Evolutionary conservation across 2,329 filamentous ascomycete species (phyloP), one percentile per base, ranked within the genome.

Genomic region (Metarhizium album): DNA sequence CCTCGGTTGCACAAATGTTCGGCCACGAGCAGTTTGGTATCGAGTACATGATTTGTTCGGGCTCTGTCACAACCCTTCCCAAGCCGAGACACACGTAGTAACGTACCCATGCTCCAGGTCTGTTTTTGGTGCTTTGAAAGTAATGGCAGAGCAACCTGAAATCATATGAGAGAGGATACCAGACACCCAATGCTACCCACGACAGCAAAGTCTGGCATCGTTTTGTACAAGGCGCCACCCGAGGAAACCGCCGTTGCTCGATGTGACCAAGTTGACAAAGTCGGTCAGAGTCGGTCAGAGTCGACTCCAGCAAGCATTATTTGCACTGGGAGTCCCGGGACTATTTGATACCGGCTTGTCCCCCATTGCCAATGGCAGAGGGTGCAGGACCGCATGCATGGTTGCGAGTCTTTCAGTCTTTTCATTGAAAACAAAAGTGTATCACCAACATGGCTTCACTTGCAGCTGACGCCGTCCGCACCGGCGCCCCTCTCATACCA

Each of bases 381-480:
- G 18, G n/a, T 8, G 3, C 9, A 40, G 7, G 16, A 40, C 3
- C n/a, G 20, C 37, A 20, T 40, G 3, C 37, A 40, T 9, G 16
- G 16, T 35, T 14, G 4, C 33, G 2, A 13, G 16, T n/a, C n/a
- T 13, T 35, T 35, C 33, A 3, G 16, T 16, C 33, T 14, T 35
- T 20, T 40, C 37, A 40, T 16, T 43, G 24, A 23, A 24, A 3
- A 42, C 4, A 3, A 20, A 5, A 29, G 29, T 20, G 14, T 20
- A 24, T 7, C 45, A n/a, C 45, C 24, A 48, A n/a, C 9, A 53
- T 53, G 52, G 38, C 48, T 31, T 46, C 18, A 38, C n/a, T 46
- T n/a, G 42, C 42, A 42, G 42, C n/a, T 2, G 24, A 37, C 2
- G 22, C 29, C 4, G 3, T 52, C 33, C 46, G 50, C 18, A 16